These are phyloP conservation scores for Flammula alnicola DNA, from an alignment of 1,284 basidiomycete genomes.

Conservation along the genomic window DNA sequence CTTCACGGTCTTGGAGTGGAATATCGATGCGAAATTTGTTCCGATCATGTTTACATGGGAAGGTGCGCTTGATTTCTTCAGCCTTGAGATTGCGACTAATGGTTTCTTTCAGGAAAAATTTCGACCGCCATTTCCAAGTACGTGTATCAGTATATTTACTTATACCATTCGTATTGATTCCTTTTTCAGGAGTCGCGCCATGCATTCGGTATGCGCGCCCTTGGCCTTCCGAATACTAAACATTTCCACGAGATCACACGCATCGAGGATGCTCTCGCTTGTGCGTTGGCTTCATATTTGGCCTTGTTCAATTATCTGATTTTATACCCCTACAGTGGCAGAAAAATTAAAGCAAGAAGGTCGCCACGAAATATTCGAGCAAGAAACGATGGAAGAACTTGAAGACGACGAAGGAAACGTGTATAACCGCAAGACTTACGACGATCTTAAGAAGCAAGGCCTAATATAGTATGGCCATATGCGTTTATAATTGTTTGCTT, in stretches of 20 bases:
- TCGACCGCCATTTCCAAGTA: conserved; percentile 90
- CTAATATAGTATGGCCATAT: conserved; percentile 58
- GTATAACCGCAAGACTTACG: conserved; percentile 89
- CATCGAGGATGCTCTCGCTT: conserved; percentile 93
- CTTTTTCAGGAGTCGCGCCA: conserved; percentile 84
- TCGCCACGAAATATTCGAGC: conserved; percentile 86
- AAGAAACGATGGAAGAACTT: conserved; percentile 94
- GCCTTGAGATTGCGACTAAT: conserved; percentile 8
- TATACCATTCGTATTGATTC: conserved; percentile 6
- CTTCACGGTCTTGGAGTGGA: conserved; percentile 97
- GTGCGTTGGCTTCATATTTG: conserved; percentile 52
- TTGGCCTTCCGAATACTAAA: conserved; percentile 97
- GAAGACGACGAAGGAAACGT: conserved; percentile 98
- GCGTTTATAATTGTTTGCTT: conserved; percentile 3
- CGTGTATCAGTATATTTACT: conserved; percentile 12
- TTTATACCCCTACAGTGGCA: conserved; percentile 67
- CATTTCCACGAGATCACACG: conserved; percentile 99
- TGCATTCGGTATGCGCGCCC: conserved; percentile 97
- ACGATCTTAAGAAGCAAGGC: conserved; percentile 91
- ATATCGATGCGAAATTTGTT: conserved; percentile 98
- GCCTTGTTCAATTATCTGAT: conserved; percentile 1
- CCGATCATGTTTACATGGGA: conserved; percentile 94
- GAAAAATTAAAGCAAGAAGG: conserved; percentile 96
- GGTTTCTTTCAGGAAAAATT: conserved; percentile 75
- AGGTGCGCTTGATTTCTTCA: conserved; percentile 52